These are phyloP conservation scores for Paraphoma chrysanthemicola DNA, from an alignment of 2,329 filamentous ascomycete species.

Conservation along the genomic window DNA sequence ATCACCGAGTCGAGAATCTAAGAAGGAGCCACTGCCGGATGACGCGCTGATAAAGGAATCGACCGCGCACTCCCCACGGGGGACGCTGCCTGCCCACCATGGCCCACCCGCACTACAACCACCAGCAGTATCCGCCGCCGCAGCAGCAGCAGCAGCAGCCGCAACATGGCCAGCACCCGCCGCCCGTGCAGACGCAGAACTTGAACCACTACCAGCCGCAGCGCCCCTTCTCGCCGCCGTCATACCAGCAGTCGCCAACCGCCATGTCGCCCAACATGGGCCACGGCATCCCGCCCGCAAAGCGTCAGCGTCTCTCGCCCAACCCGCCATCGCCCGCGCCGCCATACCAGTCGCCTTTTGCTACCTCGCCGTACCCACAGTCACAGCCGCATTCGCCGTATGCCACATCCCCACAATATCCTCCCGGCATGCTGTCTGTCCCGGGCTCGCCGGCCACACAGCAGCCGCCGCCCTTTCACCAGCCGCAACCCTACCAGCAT, in stretches of 20 bases:
- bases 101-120: constrained; percentile 40
- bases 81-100: constrained; percentile 36
- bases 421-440: constrained; percentile 35
- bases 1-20: background rate
- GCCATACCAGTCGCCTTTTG: constrained; percentile 39
- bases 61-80: constrained; percentile 34
- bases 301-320: constrained; percentile 75
- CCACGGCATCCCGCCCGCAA: constrained; percentile 67
- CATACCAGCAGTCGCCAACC: constrained; percentile 59
- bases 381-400: constrained; percentile 41
- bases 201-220: constrained; percentile 52
- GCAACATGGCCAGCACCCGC: constrained; percentile 34
- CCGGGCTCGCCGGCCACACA: constrained; percentile 39
- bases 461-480: constrained; percentile 54
- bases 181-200: constrained; percentile 49
- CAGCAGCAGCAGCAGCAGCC: constrained; percentile 30
- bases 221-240: constrained; percentile 44
- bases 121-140: constrained; percentile 35
- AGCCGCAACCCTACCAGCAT: constrained; percentile 57
- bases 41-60: constrained; percentile 28
- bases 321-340: constrained; percentile 66
- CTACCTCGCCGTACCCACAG: constrained; percentile 54
- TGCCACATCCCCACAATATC: constrained; percentile 39
- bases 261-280: constrained; percentile 55
- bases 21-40: constrained; percentile 22